Evolutionary conservation across 176 grass and related monocot genomes (phyloP).

Genomic region (Paspalum vaginatum): DNA sequence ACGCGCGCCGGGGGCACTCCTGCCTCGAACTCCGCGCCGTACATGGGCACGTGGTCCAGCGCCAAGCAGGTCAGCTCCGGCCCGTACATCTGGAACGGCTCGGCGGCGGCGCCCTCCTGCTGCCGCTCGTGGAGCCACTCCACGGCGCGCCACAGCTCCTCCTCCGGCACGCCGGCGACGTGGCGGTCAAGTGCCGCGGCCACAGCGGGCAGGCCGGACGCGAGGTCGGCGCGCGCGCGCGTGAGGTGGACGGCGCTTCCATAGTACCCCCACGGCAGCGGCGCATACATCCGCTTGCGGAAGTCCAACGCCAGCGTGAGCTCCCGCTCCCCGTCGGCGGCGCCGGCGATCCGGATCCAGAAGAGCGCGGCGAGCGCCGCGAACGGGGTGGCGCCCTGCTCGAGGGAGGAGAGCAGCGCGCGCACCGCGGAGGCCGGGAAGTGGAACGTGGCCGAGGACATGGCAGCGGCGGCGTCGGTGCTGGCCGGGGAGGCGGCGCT

Average conservation of each 20-base stretch:
- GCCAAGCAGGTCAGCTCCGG: constrained; percentile 85
- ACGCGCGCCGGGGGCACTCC: constrained; percentile 48
- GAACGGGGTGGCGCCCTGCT: constrained; percentile 54
- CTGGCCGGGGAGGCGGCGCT: not conserved
- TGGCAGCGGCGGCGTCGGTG: not conserved
- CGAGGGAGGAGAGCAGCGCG: constrained; percentile 47
- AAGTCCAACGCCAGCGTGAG: constrained; percentile 73
- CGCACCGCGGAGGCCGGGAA: constrained; percentile 57
- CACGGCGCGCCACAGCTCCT: constrained; percentile 60
- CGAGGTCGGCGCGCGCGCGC: constrained; percentile 56
- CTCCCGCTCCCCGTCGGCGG: constrained; percentile 32
- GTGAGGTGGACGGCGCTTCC: constrained; percentile 71
- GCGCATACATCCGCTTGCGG: constrained; percentile 75
- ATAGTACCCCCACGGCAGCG: constrained; percentile 72
- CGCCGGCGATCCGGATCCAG: constrained; percentile 56
- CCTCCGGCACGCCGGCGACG: constrained; percentile 50
- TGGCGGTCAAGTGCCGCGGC: constrained; percentile 49
- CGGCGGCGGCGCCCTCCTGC: not conserved
- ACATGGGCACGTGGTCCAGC: constrained; percentile 66
- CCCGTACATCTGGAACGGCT: constrained; percentile 82
- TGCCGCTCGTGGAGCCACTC: constrained; percentile 67
- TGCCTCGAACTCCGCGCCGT: constrained; percentile 56
- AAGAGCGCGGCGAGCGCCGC: constrained; percentile 70
- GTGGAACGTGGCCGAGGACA: constrained; percentile 77
- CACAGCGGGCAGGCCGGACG: constrained; percentile 43